phyloP scores from a whole-genome alignment of 2,329 filamentous ascomycete genomes.

The Beauveria sp. region DNA sequence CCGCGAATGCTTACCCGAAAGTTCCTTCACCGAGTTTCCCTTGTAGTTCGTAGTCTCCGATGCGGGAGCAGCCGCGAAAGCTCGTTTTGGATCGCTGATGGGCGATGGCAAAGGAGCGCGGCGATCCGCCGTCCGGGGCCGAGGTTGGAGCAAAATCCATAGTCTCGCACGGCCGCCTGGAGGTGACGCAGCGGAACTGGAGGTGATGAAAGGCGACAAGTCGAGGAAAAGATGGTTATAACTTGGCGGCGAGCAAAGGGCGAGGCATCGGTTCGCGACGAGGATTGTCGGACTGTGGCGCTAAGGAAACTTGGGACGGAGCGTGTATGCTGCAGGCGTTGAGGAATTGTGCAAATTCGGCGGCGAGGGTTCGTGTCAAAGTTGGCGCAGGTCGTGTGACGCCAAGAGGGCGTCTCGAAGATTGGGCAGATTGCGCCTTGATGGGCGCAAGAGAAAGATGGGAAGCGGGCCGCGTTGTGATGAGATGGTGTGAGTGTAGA shows the following conservation, averaged over 20 bases:
- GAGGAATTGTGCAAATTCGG: background rate
- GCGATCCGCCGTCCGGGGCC: slow-evolving; percentile 37
- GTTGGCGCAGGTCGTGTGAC: background rate
- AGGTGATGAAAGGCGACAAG: background rate
- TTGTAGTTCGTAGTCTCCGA: slow-evolving; percentile 70
- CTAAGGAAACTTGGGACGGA: background rate
- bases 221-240: background rate
- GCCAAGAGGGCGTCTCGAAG: background rate
- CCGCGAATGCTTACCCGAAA: slow-evolving; percentile 59
- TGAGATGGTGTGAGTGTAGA: background rate
- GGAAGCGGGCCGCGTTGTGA: background rate
- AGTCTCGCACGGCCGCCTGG: slow-evolving; percentile 2
- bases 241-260: background rate
- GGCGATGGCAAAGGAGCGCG: slow-evolving; percentile 48
- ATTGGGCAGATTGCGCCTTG: background rate
- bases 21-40: slow-evolving; percentile 90
- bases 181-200: background rate
- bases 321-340: background rate
- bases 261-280: slow-evolving; percentile 4
- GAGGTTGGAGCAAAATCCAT: slow-evolving; percentile 26
- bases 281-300: background rate
- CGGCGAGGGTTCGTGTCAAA: background rate
- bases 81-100: slow-evolving; percentile 48
- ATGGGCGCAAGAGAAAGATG: background rate
- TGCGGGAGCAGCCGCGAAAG: slow-evolving; percentile 79